Evolutionary conservation across 1,284 basidiomycete species (phyloP), one percentile per base, ranked within the genome.

Genomic region (Cystobasidiaceae sp.): DNA sequence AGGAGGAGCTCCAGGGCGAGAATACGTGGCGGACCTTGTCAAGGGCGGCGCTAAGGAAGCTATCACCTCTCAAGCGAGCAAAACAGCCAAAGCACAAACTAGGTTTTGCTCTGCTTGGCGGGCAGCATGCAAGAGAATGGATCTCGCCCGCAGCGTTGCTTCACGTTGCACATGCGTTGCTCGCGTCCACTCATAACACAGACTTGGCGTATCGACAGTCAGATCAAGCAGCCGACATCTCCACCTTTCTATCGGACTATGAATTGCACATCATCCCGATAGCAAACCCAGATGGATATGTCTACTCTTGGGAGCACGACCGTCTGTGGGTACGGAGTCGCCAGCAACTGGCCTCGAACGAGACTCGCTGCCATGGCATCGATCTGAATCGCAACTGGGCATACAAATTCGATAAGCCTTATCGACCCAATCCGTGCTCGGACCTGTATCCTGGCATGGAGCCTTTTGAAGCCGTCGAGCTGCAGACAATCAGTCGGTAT

Each of bases 281-380:
- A 0, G 83, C 88, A 4, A 93, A 93, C 72, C 89, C 89, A 5
- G 90, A 93, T 72, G 90, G 90, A 0, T 91, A 90, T 73, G 81
- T 79, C 1, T 87, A 86, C 73, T 85, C 79, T 2, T 82, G 80
- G 75, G 81, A 84, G 57, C 77, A 74, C 23, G 85, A 88, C 66
- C 82, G 90, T 0, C 82, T 88, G 70, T 93, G 89, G 89, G 84
- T 87, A 74, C 92, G 93, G 80, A 92, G 89, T 71, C 81, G 89
- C 2, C 86, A 88, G 73, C 71, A 75, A 8, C 71, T 79, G 19
- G 75, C 76, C 17, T 64, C 69, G 23, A 66, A 67, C 21, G 54
- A 43, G 4, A 39, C 61, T 44, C 70, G 77, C 59, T 89, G 85
- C 72, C 72, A 82, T 51, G 90, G 90, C 0, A 78, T 93, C 46